These are phyloP conservation scores for Bullera alba DNA, from an alignment of 768 basidiomycete species.

Conservation along the genomic window DNA sequence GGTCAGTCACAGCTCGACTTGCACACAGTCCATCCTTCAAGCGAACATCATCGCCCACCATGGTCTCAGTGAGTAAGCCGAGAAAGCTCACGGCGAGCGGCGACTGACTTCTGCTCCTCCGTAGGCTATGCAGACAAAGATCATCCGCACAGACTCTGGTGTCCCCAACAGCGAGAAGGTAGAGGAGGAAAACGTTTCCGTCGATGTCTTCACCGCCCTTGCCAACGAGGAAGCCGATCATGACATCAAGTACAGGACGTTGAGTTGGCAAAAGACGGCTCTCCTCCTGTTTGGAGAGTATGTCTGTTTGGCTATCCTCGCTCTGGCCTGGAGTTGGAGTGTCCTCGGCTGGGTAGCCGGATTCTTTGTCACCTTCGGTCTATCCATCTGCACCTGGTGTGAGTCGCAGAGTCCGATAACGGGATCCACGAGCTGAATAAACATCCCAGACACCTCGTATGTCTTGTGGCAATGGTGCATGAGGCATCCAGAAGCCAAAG, in stretches of 20 bases:
- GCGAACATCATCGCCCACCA: too few species aligned
- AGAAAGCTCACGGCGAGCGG: too few species aligned
- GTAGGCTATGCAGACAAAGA: too few species aligned
- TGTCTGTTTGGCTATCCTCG: constrained; percentile 38
- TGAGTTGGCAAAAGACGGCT: constrained; percentile 36
- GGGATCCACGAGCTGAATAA: neutral
- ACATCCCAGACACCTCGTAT: constrained; percentile 49
- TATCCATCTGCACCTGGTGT: constrained; percentile 36
- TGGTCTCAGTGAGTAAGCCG: too few species aligned
- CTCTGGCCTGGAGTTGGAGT: constrained; percentile 36
- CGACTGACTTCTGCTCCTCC: too few species aligned
- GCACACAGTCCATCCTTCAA: too few species aligned
- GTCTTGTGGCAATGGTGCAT: constrained; percentile 53
- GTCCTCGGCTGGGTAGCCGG: constrained; percentile 35
- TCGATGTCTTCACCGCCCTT: constrained; percentile 29
- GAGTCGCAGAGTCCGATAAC: constrained; percentile 4
- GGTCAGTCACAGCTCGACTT: too few species aligned
- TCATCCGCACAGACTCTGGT: too few species aligned
- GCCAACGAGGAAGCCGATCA: constrained; percentile 27
- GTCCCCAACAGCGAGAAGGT: too few species aligned
- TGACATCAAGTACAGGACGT: constrained; percentile 32
- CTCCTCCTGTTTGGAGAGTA: constrained; percentile 38
- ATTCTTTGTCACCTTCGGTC: constrained; percentile 34
- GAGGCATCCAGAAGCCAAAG: constrained; percentile 52
- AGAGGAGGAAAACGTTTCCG: too few species aligned